Percentiles rank a stretch among this genome's conserved stretches.
These are phyloP conservation scores for Aspergillus heteromorphus DNA, from an alignment of 495 filamentous ascomycete genomes.

Conservation along the genomic window DNA sequence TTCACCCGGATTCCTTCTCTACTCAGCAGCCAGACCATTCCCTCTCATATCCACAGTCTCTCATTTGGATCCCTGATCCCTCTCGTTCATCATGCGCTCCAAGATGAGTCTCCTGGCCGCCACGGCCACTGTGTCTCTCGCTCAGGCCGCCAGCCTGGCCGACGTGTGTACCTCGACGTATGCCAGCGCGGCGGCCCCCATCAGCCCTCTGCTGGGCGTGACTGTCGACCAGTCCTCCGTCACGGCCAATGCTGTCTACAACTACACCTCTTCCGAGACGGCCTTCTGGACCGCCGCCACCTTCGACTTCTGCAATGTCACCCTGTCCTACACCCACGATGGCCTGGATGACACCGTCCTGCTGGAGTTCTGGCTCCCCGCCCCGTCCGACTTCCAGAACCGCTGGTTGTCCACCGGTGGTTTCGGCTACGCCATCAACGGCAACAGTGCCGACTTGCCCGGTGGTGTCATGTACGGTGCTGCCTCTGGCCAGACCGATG, in stretches of 20 bases:
- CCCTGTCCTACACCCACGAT: conserved; percentile 29
- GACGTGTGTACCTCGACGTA: not conserved
- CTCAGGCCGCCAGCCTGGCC: not conserved
- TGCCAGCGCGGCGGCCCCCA: conserved; percentile 12
- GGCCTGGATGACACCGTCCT: conserved; percentile 25
- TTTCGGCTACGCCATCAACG: conserved; percentile 26
- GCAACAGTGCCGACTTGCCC: conserved; percentile 16
- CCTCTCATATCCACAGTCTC: not conserved
- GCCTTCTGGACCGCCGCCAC: conserved; percentile 12
- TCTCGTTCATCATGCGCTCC: not conserved
- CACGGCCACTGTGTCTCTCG: not conserved
- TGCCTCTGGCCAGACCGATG: conserved; percentile 30
- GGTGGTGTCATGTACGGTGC: conserved; percentile 37
- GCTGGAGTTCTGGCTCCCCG: conserved; percentile 28
- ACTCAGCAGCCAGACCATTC: not conserved
- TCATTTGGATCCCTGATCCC: not conserved
- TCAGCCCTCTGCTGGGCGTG: conserved; percentile 28
- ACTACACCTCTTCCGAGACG: conserved; percentile 12
- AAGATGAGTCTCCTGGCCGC: not conserved
- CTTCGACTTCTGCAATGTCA: conserved; percentile 34
- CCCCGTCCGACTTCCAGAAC: conserved; percentile 29
- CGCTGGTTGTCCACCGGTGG: conserved; percentile 34
- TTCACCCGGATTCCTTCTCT: not conserved
- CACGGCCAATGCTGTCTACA: conserved; percentile 23
- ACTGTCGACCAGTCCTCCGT: conserved; percentile 24